Evolutionary conservation across 2,329 filamentous ascomycete species (phyloP).

Genomic region (Zymoseptoria tritici): DNA sequence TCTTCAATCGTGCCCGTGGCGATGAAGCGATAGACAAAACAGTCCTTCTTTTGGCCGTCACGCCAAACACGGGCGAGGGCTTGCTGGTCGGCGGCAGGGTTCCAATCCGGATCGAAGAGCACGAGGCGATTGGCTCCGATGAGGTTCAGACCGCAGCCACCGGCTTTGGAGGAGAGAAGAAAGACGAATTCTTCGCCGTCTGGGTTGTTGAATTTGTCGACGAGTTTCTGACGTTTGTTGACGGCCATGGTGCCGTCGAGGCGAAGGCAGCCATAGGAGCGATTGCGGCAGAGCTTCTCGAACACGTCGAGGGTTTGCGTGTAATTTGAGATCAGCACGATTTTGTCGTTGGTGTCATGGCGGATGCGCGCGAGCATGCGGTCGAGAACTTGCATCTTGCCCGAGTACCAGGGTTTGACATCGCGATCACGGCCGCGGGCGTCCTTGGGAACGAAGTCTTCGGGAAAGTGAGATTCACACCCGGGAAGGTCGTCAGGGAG

Average conservation of each 20-base stretch:
- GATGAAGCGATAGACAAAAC: conserved; percentile 99
- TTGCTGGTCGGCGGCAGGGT: conserved; percentile 94
- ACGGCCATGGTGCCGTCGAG: conserved; percentile 98
- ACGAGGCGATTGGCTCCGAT: conserved; percentile 92
- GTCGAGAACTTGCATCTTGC: conserved; percentile 97
- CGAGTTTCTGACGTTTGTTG: conserved; percentile 91
- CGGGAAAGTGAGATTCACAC: conserved; percentile 71
- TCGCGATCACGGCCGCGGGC: conserved; percentile 82
- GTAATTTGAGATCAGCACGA: conserved; percentile 97
- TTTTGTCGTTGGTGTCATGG: conserved; percentile 96
- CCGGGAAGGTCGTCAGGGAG: conserved; percentile 78
- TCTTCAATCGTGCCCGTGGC: conserved; percentile 96
- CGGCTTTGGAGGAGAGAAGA: conserved; percentile 91
- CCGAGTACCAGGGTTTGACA: conserved; percentile 90
- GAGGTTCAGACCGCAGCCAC: conserved; percentile 90
- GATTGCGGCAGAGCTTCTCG: conserved; percentile 77
- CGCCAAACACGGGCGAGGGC: conserved; percentile 96
- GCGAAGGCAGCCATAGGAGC: conserved; percentile 76
- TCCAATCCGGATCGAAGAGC: conserved; percentile 92
- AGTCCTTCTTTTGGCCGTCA: conserved; percentile 98
- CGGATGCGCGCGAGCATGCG: conserved; percentile 89
- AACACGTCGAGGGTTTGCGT: conserved; percentile 94
- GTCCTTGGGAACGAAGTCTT: conserved; percentile 84
- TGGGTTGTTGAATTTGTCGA: conserved; percentile 96
- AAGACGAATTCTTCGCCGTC: conserved; percentile 87